Conservation (phyloP, 2,329 filamentous ascomycete genomes). For the Beauveria australis region DNA sequence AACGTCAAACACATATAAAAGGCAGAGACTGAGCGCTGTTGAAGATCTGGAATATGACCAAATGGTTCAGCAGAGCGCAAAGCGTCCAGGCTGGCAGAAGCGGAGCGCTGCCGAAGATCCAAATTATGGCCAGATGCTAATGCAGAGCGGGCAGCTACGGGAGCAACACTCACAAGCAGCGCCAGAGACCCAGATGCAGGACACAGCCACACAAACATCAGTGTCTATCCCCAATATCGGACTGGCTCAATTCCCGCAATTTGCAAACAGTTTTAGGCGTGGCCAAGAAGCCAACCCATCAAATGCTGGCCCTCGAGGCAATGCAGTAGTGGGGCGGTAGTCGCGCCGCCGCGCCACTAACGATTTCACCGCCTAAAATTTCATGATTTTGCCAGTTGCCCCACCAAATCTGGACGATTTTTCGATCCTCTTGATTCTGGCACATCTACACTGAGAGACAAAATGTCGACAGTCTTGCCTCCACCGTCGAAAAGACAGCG, state of each 20-base stretch:
- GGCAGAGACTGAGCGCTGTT: neutral
- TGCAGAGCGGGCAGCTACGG: slow-evolving; percentile 1
- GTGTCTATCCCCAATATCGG: slow-evolving; percentile 22
- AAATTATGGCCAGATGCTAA: neutral
- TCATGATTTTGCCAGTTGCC: slow-evolving; percentile 23
- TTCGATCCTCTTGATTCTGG: neutral
- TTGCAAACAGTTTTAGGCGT: slow-evolving; percentile 21
- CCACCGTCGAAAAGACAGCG: slow-evolving; percentile 84
- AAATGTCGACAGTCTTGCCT: slow-evolving; percentile 75
- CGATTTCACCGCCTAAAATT: slow-evolving; percentile 24
- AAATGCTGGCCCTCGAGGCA: neutral
- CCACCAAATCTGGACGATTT: slow-evolving; percentile 16
- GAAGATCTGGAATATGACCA: neutral
- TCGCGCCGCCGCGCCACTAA: neutral
- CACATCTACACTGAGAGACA: neutral
- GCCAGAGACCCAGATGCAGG: slow-evolving; percentile 20
- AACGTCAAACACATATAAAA: slow-evolving; percentile 17
- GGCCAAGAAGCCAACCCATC: slow-evolving; percentile 17
- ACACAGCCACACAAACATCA: slow-evolving; percentile 18
- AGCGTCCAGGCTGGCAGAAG: neutral
- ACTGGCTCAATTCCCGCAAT: slow-evolving; percentile 23
- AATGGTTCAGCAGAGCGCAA: neutral
- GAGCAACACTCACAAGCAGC: slow-evolving; percentile 19
- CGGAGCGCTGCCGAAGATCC: neutral
- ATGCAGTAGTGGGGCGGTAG: slow-evolving; percentile 5